These are phyloP conservation scores for Poterioochromonas sp. DNA, from an alignment of 352 stramenopile genomes.

Conservation along the genomic window DNA sequence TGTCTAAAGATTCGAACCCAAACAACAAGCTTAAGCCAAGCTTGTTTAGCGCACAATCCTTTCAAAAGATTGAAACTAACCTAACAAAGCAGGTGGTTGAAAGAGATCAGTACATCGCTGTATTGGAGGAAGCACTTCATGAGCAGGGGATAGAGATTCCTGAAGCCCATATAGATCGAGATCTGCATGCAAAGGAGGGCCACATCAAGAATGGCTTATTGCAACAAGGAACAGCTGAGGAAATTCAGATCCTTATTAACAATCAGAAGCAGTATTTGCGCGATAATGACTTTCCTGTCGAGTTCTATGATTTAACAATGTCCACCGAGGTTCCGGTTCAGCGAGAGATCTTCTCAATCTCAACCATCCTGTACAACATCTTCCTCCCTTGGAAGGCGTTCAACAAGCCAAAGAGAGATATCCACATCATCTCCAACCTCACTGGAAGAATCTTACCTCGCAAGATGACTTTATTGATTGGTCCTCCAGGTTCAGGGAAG, in stretches of 20 bases:
- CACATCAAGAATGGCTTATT: not conserved
- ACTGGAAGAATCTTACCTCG: slow-evolving; percentile 48
- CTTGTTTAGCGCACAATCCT: not conserved
- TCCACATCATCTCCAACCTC: slow-evolving; percentile 51
- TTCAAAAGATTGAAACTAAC: not conserved
- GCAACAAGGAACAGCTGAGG: not conserved
- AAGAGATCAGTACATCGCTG: not conserved
- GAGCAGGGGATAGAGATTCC: not conserved
- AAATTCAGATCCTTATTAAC: not conserved
- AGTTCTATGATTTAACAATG: not conserved
- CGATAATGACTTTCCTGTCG: not conserved
- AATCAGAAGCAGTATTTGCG: not conserved
- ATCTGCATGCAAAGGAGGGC: not conserved
- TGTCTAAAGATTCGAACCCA: too few species aligned
- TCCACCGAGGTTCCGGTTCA: not conserved
- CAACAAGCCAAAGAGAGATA: too few species aligned
- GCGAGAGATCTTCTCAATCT: not conserved
- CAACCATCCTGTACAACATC: not conserved
- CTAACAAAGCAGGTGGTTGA: not conserved
- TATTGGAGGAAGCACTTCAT: not conserved
- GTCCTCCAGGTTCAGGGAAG: slow-evolving; percentile 52
- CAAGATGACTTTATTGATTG: slow-evolving; percentile 55
- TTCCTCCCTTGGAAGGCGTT: not conserved
- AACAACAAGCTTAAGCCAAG: too few species aligned
- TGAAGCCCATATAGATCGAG: too few species aligned